Conservation (phyloP, 2,329 filamentous ascomycete genomes). For the Talaromyces sp. region DNA sequence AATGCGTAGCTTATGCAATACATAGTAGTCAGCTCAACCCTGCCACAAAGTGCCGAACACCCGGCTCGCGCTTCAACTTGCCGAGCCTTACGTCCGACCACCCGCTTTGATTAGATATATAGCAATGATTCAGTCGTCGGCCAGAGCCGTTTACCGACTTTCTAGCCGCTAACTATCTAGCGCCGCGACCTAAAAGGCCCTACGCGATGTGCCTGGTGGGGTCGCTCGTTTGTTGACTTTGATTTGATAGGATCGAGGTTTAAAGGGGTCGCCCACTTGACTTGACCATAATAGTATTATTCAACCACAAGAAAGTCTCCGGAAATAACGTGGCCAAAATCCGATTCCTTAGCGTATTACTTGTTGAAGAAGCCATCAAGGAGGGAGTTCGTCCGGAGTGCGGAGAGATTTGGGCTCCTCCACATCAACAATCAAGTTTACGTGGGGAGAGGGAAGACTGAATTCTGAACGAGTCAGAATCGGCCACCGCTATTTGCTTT, state of each 20-base stretch:
- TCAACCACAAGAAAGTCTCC: not conserved
- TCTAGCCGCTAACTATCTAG: not conserved
- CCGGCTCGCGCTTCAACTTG: constrained; percentile 1
- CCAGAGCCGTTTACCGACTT: not conserved
- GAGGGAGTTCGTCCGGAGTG: not conserved
- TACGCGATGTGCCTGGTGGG: not conserved
- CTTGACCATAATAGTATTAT: not conserved
- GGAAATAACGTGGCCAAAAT: not conserved
- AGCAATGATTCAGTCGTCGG: not conserved
- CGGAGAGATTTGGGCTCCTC: not conserved
- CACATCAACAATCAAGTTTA: not conserved
- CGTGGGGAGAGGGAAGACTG: not conserved
- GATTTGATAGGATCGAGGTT: not conserved
- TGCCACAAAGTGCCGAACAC: not conserved
- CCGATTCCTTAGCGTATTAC: not conserved
- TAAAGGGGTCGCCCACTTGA: not conserved
- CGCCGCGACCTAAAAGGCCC: not conserved
- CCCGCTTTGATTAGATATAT: not conserved
- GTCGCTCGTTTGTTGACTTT: not conserved
- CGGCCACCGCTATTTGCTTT: not conserved
- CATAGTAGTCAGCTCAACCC: not conserved
- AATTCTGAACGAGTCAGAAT: not conserved
- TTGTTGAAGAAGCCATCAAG: not conserved
- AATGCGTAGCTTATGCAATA: not conserved
- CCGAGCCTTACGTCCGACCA: not conserved